Percentiles rank a stretch among this genome's conserved stretches.
Evolutionary conservation across 176 grass and related monocot species (phyloP).

Genomic region (Zoysia pacifica): DNA sequence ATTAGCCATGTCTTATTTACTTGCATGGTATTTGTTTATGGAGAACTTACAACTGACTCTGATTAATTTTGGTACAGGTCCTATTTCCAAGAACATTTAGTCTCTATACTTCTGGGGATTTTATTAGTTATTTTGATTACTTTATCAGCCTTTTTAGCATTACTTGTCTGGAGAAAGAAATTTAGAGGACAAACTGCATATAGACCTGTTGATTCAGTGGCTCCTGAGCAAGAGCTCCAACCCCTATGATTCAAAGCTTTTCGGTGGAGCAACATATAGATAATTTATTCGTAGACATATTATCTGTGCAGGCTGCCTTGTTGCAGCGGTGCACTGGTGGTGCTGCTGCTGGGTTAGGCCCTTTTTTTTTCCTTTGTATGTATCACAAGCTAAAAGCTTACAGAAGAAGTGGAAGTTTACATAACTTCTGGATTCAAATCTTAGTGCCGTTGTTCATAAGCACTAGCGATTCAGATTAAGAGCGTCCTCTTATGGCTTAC

Average conservation of each 20-base stretch:
- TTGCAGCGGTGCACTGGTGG: not conserved
- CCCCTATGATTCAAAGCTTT: constrained; percentile 58
- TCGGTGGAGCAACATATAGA: constrained; percentile 35
- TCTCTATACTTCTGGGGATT: constrained; percentile 57
- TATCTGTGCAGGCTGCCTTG: constrained; percentile 30
- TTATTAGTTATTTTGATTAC: constrained; percentile 58
- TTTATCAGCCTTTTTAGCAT: constrained; percentile 62
- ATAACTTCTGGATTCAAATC: constrained; percentile 46
- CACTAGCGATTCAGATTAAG: constrained; percentile 48
- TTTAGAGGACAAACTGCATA: constrained; percentile 62
- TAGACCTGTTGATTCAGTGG: constrained; percentile 63
- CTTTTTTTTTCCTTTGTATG: constrained; percentile 55
- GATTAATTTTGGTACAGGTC: constrained; percentile 60
- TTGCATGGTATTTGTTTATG: constrained; percentile 10
- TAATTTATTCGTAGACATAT: constrained; percentile 62
- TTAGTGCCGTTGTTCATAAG: constrained; percentile 55
- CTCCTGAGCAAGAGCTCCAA: constrained; percentile 93
- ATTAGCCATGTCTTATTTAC: not conserved
- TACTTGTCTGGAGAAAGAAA: constrained; percentile 72
- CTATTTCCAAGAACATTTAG: constrained; percentile 70
- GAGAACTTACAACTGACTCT: constrained; percentile 9
- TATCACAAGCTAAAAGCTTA: constrained; percentile 53
- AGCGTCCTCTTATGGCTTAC: constrained; percentile 46
- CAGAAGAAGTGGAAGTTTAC: constrained; percentile 50
- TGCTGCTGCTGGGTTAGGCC: constrained; percentile 37